Evolutionary conservation across 768 basidiomycete genomes (phyloP), one percentile per base, ranked within the genome.

Genomic region (Calocybe indica): DNA sequence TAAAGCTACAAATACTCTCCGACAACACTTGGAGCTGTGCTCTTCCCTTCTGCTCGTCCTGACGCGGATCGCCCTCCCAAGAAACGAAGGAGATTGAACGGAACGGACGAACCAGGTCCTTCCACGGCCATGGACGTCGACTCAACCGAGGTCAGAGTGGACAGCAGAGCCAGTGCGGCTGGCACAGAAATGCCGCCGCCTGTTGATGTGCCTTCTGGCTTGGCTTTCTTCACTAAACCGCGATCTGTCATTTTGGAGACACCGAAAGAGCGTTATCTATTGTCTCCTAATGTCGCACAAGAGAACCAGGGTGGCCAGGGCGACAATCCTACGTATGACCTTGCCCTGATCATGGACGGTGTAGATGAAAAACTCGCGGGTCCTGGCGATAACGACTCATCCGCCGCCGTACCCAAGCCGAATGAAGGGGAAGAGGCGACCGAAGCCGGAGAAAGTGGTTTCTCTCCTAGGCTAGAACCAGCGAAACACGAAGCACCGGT

Each of bases 1-100:
- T 3, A 37, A 37, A 82, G 80, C 45, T 82, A 74, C 49, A 80
- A 80, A 60, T 82, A 79, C 50, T 64, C 74, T 6, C 71, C 78
- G 0, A 56, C 56, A 5, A 57, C 72, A 3, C 61, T 82, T 6
- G 65, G 65, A 29, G 62, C 63, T 29, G 62, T 70, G 1, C 62
- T 81, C 10, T 80, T 80, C 59, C 74, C 78, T 3, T 50, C 57
- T 7, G 35, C 51, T 2, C 40, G 54, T 11, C 47, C 55, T 6
- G 37, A 50, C 1, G 48, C 52, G 2, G 59, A 61, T 5, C 53
- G 52, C 15, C 59, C 59, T 6, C n/a, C n/a, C n/a, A 43, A 43
- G 42, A 43, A 43, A 34, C 31, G 42, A 32, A 43, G 35, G 42
- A 30, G 31, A 7, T 34, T 43, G 5, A 34, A 33, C n/a, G 11